Evolutionary conservation across 306 rosid genomes (phyloP), one percentile per base, ranked within the genome.

Genomic region (Gastrolobium bilobum): DNA sequence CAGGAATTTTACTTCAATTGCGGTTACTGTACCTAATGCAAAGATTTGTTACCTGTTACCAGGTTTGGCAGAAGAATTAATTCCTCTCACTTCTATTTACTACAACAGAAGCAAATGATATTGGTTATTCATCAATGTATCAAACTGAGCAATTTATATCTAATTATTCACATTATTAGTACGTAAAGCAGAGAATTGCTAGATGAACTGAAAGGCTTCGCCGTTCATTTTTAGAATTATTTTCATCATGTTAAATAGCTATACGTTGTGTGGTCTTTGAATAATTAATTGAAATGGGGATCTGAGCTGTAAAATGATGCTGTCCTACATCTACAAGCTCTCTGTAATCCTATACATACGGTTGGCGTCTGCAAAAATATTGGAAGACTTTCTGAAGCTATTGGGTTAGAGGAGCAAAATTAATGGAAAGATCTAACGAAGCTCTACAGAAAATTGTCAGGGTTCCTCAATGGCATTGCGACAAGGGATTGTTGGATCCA

Each of bases 401-500:
- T 38, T 35, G 63, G 51, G 76, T 52, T 52, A 20, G 52, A 31
- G 72, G 39, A 43, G 30, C 38, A 42, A 71, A 71, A 13, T 14
- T 20, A 38, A 42, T 3, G 40, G 53, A 35, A 62, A 35, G 40
- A 63, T 35, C n/a, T 9, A 20, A 20, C 26, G 26, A 20, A 20
- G 7, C 6, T 3, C 13, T 48, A 4, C 10, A 15, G 34, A 59
- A 20, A 15, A 31, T 51, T 26, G 15, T 20, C 34, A 63, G 10
- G 40, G 53, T 33, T 64, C 64, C 40, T 66, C 46, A 11, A 31
- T 13, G 57, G 46, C 10, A 40, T 46, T 4, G 8, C 54, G 57
- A 6, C n/a, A 52, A 53, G 54, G 37, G 57, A 53, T 53, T 13
- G 67, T 67, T 65, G 63, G 44, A 35, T 77, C 35, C 74, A n/a